Percentiles rank a stretch among this genome's conserved stretches.
phyloP scores from a whole-genome alignment of 176 grass and related monocot species.

The Tillandsia fasciculata region DNA sequence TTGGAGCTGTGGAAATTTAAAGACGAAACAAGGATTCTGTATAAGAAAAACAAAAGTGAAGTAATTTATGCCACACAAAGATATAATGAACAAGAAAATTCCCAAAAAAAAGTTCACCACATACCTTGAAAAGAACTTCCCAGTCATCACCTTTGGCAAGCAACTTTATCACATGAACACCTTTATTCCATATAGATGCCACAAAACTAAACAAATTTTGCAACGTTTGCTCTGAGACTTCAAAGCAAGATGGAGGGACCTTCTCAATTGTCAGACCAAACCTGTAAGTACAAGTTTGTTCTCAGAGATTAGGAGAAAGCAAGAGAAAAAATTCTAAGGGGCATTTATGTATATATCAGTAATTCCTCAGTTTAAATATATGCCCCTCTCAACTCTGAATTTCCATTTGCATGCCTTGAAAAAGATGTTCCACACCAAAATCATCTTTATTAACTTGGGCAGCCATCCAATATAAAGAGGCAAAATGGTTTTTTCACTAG shows the following conservation, averaged over 20 bases:
- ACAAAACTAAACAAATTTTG: slow-evolving; percentile 31
- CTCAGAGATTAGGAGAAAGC: neutral
- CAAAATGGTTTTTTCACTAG: neutral
- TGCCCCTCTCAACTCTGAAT: no score
- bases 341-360: no score
- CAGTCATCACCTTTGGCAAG: slow-evolving; percentile 74
- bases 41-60: neutral
- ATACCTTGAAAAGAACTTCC: slow-evolving; percentile 64
- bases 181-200: slow-evolving; percentile 66
- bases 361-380: no score
- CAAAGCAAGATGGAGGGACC: slow-evolving; percentile 60
- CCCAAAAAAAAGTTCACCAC: slow-evolving; percentile 27
- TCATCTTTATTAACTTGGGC: no score
- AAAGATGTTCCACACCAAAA: no score
- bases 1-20: neutral
- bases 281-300: slow-evolving; percentile 33
- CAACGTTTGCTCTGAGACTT: slow-evolving; percentile 44
- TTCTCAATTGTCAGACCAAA: slow-evolving; percentile 66
- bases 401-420: no score
- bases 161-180: slow-evolving; percentile 50
- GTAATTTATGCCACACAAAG: neutral
- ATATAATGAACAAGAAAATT: neutral
- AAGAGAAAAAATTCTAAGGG: neutral
- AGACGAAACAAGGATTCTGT: neutral
- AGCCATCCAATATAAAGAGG: no score